These are phyloP conservation scores for Truncatella angustata DNA, from an alignment of 2,329 filamentous ascomycete species.

Conservation along the genomic window DNA sequence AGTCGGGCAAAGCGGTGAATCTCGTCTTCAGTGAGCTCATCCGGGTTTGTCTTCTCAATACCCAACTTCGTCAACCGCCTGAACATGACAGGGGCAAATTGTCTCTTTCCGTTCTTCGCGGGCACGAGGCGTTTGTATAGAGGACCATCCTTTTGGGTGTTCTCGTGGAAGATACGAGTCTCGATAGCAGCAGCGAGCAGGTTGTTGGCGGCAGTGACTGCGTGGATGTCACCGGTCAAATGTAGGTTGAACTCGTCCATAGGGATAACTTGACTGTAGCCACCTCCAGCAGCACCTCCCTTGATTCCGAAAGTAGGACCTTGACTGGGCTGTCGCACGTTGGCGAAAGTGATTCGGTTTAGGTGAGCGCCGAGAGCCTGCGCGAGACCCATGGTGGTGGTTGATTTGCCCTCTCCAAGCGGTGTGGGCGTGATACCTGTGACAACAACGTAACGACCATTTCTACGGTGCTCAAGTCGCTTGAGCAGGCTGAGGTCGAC, in stretches of 20 bases:
- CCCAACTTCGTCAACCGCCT: conserved; percentile 91
- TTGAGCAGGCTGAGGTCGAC: conserved; percentile 80
- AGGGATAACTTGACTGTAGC: conserved; percentile 98
- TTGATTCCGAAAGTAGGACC: conserved; percentile 99
- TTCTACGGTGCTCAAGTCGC: conserved; percentile 79
- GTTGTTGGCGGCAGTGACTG: conserved; percentile 96
- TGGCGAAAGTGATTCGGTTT: conserved; percentile 86
- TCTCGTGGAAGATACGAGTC: conserved; percentile 97
- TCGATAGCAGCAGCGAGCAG: conserved; percentile 94
- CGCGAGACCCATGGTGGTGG: conserved; percentile 91
- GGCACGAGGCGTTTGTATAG: conserved; percentile 88
- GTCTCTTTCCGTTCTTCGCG: conserved; percentile 81
- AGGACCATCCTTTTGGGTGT: conserved; percentile 85
- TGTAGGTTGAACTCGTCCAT: conserved; percentile 99
- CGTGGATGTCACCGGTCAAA: conserved; percentile 95
- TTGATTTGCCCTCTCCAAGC: conserved; percentile 96
- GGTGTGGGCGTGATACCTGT: conserved; percentile 96
- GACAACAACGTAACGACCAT: conserved; percentile 89
- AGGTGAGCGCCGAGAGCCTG: conserved; percentile 91
- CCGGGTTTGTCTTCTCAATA: conserved; percentile 90
- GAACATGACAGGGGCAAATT: conserved; percentile 89
- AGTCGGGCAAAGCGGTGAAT: conserved; percentile 84
- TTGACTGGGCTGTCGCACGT: conserved; percentile 94
- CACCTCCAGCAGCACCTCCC: conserved; percentile 92
- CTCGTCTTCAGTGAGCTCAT: conserved; percentile 88